A percentile compares a stretch with the other conserved stretches of the same genome.
These are phyloP conservation scores for Hysterangium stoloniferum DNA, from an alignment of 768 basidiomycete species.

Conservation along the genomic window DNA sequence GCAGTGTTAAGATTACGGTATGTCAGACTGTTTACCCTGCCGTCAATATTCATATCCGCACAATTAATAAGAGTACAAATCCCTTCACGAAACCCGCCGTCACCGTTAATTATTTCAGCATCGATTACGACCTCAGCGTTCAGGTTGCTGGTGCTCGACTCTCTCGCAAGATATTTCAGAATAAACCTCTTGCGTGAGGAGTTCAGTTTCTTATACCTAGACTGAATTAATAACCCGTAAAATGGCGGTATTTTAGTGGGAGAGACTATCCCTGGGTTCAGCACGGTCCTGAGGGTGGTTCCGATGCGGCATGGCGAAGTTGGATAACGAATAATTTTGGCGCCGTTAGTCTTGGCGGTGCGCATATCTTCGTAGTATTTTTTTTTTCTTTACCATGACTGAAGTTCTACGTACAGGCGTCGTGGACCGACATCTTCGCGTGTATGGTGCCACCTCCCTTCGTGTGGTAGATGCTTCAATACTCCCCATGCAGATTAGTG, in stretches of 20 bases:
- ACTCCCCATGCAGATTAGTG: constrained; percentile 41
- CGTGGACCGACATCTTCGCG: constrained; percentile 14
- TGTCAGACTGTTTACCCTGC: constrained; percentile 1
- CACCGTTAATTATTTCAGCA: constrained; percentile 43
- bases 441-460: constrained; percentile 24
- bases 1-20: constrained; percentile 41
- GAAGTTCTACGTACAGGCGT: constrained; percentile 32
- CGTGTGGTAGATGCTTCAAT: constrained; percentile 46
- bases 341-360: constrained; percentile 33
- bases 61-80: constrained; percentile 30
- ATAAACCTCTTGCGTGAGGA: constrained; percentile 34
- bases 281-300: constrained; percentile 37
- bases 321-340: constrained; percentile 37
- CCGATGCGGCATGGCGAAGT: constrained; percentile 36
- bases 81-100: constrained; percentile 42
- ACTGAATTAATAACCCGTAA: neutral
- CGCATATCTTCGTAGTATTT: neutral
- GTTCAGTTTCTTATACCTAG: neutral
- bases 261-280: constrained; percentile 35
- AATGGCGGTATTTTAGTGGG: constrained; percentile 28
- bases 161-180: constrained; percentile 34
- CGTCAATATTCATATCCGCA: neutral
- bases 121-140: constrained; percentile 40
- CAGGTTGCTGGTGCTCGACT: constrained; percentile 42
- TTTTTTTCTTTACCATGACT: constrained; percentile 23